A percentile compares a stretch with the other conserved stretches of the same genome.
phyloP scores from a whole-genome alignment of 306 rosid species.

The Nissolia schottii region DNA sequence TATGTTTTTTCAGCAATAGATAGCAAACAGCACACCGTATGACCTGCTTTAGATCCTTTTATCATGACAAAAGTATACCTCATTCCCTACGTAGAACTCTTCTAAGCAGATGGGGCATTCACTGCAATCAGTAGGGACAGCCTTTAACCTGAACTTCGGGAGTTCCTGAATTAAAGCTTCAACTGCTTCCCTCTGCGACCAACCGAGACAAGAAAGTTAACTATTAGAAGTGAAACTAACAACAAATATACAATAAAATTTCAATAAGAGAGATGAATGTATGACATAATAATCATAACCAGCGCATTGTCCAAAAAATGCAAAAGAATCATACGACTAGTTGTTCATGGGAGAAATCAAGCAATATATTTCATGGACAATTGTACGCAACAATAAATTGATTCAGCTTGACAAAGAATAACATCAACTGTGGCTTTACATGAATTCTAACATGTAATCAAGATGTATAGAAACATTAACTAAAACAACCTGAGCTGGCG shows the following conservation, averaged over 20 bases:
- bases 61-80: conserved; percentile 46
- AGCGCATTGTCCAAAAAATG: neutral
- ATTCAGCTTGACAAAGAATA: conserved; percentile 7
- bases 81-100: conserved; percentile 89
- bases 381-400: neutral
- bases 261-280: neutral
- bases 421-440: neutral
- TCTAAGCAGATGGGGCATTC: conserved; percentile 98
- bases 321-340: neutral
- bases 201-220: conserved; percentile 27
- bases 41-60: neutral
- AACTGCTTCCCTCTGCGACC: conserved; percentile 90
- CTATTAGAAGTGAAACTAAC: conserved; percentile 23
- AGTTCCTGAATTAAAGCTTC: conserved; percentile 99
- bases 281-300: neutral
- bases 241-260: neutral
- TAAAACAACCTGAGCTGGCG: conserved; percentile 84
- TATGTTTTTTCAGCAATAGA: neutral
- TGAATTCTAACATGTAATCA: conserved; percentile 4
- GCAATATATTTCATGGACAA: neutral
- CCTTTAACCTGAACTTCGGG: conserved; percentile 91
- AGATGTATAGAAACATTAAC: conserved; percentile 1
- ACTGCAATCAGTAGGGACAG: conserved; percentile 97
- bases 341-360: neutral
- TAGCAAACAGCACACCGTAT: neutral